Evolutionary conservation across 495 filamentous ascomycete genomes (phyloP), one percentile per base, ranked within the genome.

Genomic region (Penicillium pulvis): DNA sequence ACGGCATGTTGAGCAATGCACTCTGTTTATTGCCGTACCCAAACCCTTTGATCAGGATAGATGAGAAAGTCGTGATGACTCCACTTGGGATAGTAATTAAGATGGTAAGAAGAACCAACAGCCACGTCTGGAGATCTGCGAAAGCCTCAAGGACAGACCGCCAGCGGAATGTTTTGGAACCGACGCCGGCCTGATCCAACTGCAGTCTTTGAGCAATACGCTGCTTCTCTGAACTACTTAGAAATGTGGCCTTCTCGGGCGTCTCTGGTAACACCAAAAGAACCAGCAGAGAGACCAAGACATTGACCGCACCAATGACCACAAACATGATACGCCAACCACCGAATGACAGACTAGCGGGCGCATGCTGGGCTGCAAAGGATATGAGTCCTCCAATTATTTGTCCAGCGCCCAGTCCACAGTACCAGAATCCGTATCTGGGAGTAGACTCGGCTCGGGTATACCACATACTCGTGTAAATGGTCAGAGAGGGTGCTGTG

Each of bases 291-390:
- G 78, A 83, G 8, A 83, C 79, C 11, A 80, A 44, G 11, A 86
- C 62, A 0, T 86, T 90, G 24, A 88, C 52, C 4, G 83, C 53
- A 9, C 87, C 87, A 17, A 88, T 75, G 28, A 83, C 76, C 36
- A 89, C 63, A 61, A 88, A 88, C 84, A 89, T 88, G 57, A 84
- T 79, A 2, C 76, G 70, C 87, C 86, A 89, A 16, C 86, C 81
- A 2, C 74, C 69, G 12, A 88, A 63, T 0, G 61, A 55, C 12
- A 65, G 59, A 43, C 64, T 39, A 4, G 56, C 41, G 17, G 50
- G 30, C 6, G 64, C 65, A 48, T 70, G 67, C 45, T 70, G 59
- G 63, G 85, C 85, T 16, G 69, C 85, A 33, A 78, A 88, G 0
- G 83, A 86, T 17, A 89, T 65, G 28, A 85, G 56, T 4, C 85